A percentile compares a stretch with the other conserved stretches of the same genome.
Evolutionary conservation across 352 stramenopile species (phyloP).

Genomic region (Pythium angustatum): DNA sequence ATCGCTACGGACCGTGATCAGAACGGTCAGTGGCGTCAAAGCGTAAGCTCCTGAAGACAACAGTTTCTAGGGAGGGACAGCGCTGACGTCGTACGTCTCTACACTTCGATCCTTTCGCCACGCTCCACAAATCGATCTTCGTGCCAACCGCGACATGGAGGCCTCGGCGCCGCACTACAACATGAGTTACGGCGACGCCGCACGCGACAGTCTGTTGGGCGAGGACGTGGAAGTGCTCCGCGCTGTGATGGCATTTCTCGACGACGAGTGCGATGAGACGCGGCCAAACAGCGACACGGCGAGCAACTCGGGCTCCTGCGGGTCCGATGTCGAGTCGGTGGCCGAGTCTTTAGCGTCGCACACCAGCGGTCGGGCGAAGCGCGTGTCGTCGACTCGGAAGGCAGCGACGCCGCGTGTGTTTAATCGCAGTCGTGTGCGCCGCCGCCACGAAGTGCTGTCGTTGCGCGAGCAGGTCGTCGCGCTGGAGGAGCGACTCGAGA

Average conservation of each 20-base stretch:
- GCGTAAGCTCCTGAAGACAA: too few species aligned
- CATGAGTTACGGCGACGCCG: too few species aligned
- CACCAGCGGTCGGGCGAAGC: neutral
- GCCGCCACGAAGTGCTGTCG: conserved; percentile 35
- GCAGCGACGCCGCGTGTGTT: conserved; percentile 3
- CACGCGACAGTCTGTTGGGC: conserved; percentile 1
- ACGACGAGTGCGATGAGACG: conserved; percentile 9
- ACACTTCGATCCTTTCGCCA: too few species aligned
- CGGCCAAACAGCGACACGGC: neutral
- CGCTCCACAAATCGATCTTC: too few species aligned
- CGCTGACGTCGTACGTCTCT: too few species aligned
- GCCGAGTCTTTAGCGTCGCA: conserved; percentile 1
- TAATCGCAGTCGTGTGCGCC: conserved; percentile 33
- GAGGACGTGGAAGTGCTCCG: conserved; percentile 18
- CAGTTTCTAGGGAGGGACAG: too few species aligned
- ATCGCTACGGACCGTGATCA: too few species aligned
- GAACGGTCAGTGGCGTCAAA: too few species aligned
- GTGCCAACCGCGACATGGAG: too few species aligned
- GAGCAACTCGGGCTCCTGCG: conserved; percentile 1
- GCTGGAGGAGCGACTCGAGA: conserved; percentile 28
- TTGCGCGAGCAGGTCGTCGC: conserved; percentile 28
- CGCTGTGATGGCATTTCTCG: conserved; percentile 16
- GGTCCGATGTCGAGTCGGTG: conserved; percentile 8
- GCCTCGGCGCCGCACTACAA: too few species aligned
- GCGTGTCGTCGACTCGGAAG: neutral